Conservation (phyloP, 2,329 filamentous ascomycete genomes). For the Beauveria varroae region DNA sequence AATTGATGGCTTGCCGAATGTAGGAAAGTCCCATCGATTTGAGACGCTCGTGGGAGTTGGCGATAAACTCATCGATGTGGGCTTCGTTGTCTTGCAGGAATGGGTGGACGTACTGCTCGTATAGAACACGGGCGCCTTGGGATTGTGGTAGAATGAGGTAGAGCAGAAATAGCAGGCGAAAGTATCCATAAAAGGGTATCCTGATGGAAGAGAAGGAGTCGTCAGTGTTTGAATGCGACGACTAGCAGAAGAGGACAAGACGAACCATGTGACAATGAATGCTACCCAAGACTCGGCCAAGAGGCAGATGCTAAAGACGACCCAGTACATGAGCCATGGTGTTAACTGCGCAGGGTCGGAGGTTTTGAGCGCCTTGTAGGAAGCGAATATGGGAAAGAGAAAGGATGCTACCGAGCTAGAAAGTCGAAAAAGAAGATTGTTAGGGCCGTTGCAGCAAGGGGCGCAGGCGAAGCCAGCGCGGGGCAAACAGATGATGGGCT, state of each 20-base stretch:
- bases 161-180: constrained; percentile 77
- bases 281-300: constrained; percentile 81
- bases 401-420: constrained; percentile 76
- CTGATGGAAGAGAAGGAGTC: constrained; percentile 26
- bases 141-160: constrained; percentile 97
- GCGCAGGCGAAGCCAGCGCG: constrained; percentile 13
- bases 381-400: constrained; percentile 91
- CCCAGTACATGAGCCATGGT: constrained; percentile 99
- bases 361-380: constrained; percentile 94
- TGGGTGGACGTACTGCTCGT: constrained; percentile 78
- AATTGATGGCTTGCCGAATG: constrained; percentile 61
- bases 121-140: constrained; percentile 83
- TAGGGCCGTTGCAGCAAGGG: constrained; percentile 10
- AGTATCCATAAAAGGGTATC: constrained; percentile 90
- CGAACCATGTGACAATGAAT: constrained; percentile 76
- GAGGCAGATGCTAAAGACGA: constrained; percentile 75
- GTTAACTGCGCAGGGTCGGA: constrained; percentile 81
- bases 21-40: constrained; percentile 71
- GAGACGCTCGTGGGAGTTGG: constrained; percentile 68
- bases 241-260: not conserved
- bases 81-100: constrained; percentile 81
- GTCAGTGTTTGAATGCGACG: not conserved
- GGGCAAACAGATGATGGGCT: constrained; percentile 30
- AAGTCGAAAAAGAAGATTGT: not conserved
- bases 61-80: constrained; percentile 87